Conservation (phyloP, 768 basidiomycete species). For the Xerocomus spinulosus region DNA sequence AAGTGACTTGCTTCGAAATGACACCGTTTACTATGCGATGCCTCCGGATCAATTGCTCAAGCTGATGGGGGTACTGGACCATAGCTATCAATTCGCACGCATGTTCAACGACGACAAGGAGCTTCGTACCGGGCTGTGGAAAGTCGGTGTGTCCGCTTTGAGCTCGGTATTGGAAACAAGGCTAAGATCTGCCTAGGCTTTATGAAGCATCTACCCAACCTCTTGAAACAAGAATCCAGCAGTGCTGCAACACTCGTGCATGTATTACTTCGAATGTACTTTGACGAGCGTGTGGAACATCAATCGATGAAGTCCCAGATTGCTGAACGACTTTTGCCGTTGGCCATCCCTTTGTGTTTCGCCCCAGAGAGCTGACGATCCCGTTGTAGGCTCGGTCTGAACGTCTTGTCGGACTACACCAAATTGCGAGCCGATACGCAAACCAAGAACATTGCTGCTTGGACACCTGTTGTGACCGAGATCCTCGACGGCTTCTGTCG, state of each 20-base stretch:
- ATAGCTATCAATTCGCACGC: conserved; percentile 96
- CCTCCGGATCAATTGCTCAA: conserved; percentile 91
- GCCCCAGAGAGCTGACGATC: conserved; percentile 3
- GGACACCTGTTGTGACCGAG: conserved; percentile 99
- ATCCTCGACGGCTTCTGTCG: conserved; percentile 85
- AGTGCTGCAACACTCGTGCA: conserved; percentile 94
- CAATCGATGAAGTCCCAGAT: conserved; percentile 80
- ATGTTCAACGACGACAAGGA: conserved; percentile 99
- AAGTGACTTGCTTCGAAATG: conserved; percentile 89
- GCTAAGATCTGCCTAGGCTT: conserved; percentile 59
- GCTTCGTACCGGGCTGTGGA: conserved; percentile 93
- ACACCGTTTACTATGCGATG: conserved; percentile 87
- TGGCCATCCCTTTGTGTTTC: conserved; percentile 18
- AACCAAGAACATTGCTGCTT: conserved; percentile 90
- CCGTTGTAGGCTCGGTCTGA: conserved; percentile 66
- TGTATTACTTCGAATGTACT: conserved; percentile 89
- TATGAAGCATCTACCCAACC: conserved; percentile 98
- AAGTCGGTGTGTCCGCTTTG: conserved; percentile 77
- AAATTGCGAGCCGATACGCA: conserved; percentile 87
- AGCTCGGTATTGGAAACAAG: not conserved
- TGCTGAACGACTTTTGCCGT: conserved; percentile 67
- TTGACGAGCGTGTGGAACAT: conserved; percentile 83
- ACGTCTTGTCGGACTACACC: conserved; percentile 87
- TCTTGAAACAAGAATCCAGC: conserved; percentile 96
- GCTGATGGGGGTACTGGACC: conserved; percentile 93